Percentiles rank a stretch among this genome's conserved stretches.
Conservation (phyloP, 441 rosid species). For the Gossypium gossypioides region DNA sequence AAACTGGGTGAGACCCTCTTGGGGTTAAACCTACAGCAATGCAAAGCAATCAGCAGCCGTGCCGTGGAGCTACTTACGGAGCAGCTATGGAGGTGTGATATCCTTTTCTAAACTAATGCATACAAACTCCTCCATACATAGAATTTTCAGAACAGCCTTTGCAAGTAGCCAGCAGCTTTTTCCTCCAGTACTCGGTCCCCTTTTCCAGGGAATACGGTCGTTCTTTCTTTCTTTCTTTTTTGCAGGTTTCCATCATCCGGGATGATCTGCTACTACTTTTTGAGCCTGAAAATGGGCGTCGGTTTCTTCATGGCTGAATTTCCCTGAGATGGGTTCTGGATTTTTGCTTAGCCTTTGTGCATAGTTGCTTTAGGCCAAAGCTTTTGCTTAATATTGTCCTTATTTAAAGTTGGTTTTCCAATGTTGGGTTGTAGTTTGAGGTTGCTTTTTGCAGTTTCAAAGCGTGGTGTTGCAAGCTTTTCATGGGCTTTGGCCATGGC, state of each 20-base stretch:
- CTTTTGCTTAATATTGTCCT: slow-evolving; percentile 2
- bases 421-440: not conserved
- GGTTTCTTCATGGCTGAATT: slow-evolving; percentile 27
- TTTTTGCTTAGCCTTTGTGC: slow-evolving; percentile 21
- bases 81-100: slow-evolving; percentile 71
- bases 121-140: not conserved
- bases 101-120: slow-evolving; percentile 36
- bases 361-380: slow-evolving; percentile 4
- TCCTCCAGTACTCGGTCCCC: slow-evolving; percentile 35
- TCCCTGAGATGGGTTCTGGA: slow-evolving; percentile 38
- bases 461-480: slow-evolving; percentile 22
- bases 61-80: slow-evolving; percentile 46
- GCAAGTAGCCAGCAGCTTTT: slow-evolving; percentile 44
- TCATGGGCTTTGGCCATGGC: slow-evolving; percentile 40
- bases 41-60: slow-evolving; percentile 50
- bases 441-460: slow-evolving; percentile 24
- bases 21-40: slow-evolving; percentile 71
- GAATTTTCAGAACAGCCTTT: slow-evolving; percentile 14
- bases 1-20: slow-evolving; percentile 48
- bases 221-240: slow-evolving; percentile 22
- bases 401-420: not conserved
- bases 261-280: slow-evolving; percentile 35
- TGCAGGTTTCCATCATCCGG: slow-evolving; percentile 24
- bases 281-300: slow-evolving; percentile 11
- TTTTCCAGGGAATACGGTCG: slow-evolving; percentile 31